phyloP scores from a whole-genome alignment of 2,329 filamentous ascomycete genomes.

The Trichoderma breve region DNA sequence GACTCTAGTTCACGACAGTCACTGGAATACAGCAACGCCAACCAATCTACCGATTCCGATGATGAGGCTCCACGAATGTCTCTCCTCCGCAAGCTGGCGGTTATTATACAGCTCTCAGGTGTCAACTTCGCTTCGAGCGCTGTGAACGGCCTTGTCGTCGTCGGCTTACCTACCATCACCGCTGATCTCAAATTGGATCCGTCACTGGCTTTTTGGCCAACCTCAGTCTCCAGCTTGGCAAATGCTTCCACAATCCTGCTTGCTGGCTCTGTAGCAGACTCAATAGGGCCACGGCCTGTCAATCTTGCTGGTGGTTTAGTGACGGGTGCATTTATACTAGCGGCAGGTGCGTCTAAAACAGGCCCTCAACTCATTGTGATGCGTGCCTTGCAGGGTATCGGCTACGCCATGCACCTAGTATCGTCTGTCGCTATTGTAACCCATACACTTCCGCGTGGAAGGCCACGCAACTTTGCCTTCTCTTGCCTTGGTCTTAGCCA shows the following conservation, averaged over 20 bases:
- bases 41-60: background rate
- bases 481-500: background rate
- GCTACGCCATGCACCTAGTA: background rate
- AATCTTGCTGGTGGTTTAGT: background rate
- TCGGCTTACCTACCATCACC: background rate
- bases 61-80: background rate
- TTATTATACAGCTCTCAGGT: background rate
- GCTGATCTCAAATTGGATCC: background rate
- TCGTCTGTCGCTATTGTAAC: background rate
- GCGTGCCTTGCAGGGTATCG: background rate
- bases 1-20: background rate
- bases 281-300: background rate
- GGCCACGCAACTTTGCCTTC: background rate
- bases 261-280: background rate
- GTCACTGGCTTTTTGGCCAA: background rate
- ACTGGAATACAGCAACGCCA: constrained; percentile 22
- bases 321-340: background rate
- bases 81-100: background rate
- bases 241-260: background rate
- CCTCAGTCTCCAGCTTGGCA: background rate
- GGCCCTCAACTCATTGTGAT: background rate
- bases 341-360: background rate
- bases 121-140: background rate
- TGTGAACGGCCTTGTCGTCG: background rate
- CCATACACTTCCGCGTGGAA: background rate